Evolutionary conservation across 2,329 filamentous ascomycete species (phyloP).

Genomic region (Tolypocladium paradoxum): DNA sequence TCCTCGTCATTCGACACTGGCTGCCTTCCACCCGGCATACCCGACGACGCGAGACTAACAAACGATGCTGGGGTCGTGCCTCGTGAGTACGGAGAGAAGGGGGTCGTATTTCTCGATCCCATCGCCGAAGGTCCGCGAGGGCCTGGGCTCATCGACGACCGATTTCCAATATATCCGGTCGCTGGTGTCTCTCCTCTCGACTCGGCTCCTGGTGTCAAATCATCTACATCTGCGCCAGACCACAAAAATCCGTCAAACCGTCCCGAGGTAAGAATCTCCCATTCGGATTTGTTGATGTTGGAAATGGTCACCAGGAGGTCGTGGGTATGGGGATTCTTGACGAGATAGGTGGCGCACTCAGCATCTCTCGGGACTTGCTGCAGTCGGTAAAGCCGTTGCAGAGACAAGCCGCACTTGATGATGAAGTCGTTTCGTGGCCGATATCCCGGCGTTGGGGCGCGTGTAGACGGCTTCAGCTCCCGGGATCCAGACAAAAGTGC

Average conservation of each 20-base stretch:
- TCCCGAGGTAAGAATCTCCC: conserved; percentile 89
- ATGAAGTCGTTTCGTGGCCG: conserved; percentile 63
- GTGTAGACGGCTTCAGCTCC: conserved; percentile 43
- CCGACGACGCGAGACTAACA: conserved; percentile 44
- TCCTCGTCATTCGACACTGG: conserved; percentile 87
- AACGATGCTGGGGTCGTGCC: conserved; percentile 48
- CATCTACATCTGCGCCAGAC: conserved; percentile 70
- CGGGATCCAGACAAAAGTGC: conserved; percentile 57
- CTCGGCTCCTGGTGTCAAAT: conserved; percentile 30
- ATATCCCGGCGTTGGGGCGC: conserved; percentile 58
- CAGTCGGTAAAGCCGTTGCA: conserved; percentile 79
- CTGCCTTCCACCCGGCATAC: conserved; percentile 32
- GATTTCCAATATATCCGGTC: conserved; percentile 30
- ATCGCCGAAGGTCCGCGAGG: conserved; percentile 29
- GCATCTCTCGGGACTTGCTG: conserved; percentile 66
- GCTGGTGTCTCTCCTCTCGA: conserved; percentile 46
- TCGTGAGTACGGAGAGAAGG: conserved; percentile 41
- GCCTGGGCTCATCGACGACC: conserved; percentile 26
- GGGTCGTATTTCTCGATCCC: conserved; percentile 34
- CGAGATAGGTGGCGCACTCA: conserved; percentile 74
- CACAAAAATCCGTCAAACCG: conserved; percentile 94
- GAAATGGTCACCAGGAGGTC: conserved; percentile 78
- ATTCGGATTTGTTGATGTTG: conserved; percentile 84
- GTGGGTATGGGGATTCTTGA: conserved; percentile 73
- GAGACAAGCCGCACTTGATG: conserved; percentile 61